Base-by-base conservation (phyloP, 805 yeast species). In the Spathaspora hagerdaliae region DNA sequence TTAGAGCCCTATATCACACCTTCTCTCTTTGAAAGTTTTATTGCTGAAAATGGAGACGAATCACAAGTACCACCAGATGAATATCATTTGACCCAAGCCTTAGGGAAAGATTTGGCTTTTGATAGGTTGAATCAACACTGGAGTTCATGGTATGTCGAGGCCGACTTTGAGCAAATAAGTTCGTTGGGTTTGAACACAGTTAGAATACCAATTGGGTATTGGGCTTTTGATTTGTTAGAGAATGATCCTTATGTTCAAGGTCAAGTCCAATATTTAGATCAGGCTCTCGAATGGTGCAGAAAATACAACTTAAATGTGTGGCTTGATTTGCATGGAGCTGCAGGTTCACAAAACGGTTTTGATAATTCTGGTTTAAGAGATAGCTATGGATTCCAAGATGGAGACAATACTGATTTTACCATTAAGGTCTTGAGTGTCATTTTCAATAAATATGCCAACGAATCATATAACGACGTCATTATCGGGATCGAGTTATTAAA, bases 251-350 rank as follows among this genome's bases (percentile, higher is more conserved):
- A 88, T 57, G 94, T 89, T 31, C 81, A 77, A 58, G 97, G 97
- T 31, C 96, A 87, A 65, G 78, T 69, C 47, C 61, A 67, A 7
- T 87, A 85, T 63, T 67, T 91, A 44, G 95, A 87, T 57, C 67
- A 75, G 58, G 96, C 96, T 12, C 67, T 91, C 36, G 75, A 60
- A 13, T 92, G 97, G 97, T 81, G 87, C 37, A 63, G 78, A 41
- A 67, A 71, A 13, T 58, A 82, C 52, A 76, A 74, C 36, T 59
- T 91, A 51, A 82, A 83, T 59, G 96, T 81, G 24, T 89, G 96
- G 97, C 76, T 91, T 38, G 97, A 92, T 64, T 67, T 91, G 58
- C 98, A 91, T 62, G 97, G 97, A 51, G 96, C 86, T n/a, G 95
- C 96, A 31, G 97, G 97, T 19, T 86, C 96, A 19, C 98, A 91